A percentile compares a stretch with the other conserved stretches of the same genome.
Conservation (phyloP, 2,329 filamentous ascomycete species). For the Ophiostoma sp. region DNA sequence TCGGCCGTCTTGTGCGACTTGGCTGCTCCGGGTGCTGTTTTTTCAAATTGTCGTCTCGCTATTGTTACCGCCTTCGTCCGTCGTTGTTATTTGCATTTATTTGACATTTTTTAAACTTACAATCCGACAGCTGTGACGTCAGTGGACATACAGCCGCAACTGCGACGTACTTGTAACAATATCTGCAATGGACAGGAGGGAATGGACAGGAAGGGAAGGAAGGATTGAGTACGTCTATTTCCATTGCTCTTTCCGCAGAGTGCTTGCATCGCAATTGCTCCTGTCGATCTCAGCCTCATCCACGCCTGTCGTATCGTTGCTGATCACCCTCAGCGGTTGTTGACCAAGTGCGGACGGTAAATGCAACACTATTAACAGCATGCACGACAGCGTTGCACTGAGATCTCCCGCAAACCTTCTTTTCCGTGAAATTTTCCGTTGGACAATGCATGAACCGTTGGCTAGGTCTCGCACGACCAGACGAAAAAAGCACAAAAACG, state of each 20-base stretch:
- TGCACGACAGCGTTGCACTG: constrained; percentile 24
- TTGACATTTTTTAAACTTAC: background rate
- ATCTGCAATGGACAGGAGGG: too few species aligned
- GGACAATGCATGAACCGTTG: background rate
- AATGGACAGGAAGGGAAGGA: background rate
- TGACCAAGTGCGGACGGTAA: background rate
- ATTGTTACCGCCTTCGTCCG: background rate
- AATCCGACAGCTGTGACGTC: background rate
- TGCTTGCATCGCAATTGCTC: background rate
- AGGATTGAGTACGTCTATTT: background rate
- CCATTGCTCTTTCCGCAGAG: background rate
- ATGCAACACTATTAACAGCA: constrained; percentile 11
- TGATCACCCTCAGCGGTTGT: constrained; percentile 21
- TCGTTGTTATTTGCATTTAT: background rate
- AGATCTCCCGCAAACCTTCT: background rate
- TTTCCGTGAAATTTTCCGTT: background rate
- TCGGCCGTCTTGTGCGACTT: background rate
- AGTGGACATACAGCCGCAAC: background rate
- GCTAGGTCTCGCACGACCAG: background rate
- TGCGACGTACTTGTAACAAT: background rate
- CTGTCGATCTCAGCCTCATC: constrained; percentile 30
- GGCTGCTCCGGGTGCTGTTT: background rate
- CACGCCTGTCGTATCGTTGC: constrained; percentile 15
- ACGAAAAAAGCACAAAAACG: background rate
- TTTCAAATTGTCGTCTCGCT: background rate